Conservation (phyloP, 352 stramenopile species). For the Pythium rhizo-oryzae region DNA sequence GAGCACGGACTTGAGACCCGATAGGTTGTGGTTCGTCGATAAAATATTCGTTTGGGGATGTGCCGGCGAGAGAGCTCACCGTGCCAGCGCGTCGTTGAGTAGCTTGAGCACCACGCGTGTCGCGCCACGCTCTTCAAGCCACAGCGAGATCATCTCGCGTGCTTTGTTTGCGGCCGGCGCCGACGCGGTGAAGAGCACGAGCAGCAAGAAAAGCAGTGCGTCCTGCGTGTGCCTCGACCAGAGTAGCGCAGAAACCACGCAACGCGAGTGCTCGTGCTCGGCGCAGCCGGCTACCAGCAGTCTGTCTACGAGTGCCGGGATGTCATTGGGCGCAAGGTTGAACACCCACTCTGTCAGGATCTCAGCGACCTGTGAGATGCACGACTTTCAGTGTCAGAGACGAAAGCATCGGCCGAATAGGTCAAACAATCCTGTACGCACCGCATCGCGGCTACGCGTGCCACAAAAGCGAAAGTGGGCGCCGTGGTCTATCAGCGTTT, state of each 20-base stretch:
- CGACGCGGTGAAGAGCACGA: constrained; percentile 23
- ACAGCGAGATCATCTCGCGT: constrained; percentile 3
- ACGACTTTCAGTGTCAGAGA: background rate
- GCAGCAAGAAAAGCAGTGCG: constrained; percentile 26
- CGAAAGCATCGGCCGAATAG: background rate
- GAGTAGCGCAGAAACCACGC: constrained; percentile 23
- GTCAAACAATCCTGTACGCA: background rate
- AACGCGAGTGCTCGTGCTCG: constrained; percentile 14
- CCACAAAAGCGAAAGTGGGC: constrained; percentile 21
- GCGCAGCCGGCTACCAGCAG: constrained; percentile 21
- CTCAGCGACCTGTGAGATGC: constrained; percentile 12
- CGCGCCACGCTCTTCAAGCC: constrained; percentile 8
- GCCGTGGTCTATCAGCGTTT: constrained; percentile 23
- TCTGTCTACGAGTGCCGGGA: constrained; percentile 20
- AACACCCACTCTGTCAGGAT: constrained; percentile 21
- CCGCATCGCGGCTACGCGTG: constrained; percentile 6
- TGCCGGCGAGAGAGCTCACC: background rate
- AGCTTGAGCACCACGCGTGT: constrained; percentile 20
- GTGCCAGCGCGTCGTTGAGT: constrained; percentile 11
- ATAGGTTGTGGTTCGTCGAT: background rate
- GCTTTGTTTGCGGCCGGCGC: background rate
- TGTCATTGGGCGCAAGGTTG: constrained; percentile 11
- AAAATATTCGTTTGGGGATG: background rate
- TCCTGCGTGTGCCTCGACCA: constrained; percentile 30
- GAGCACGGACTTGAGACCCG: too few relatives aligned